Evolutionary conservation across 2,329 filamentous ascomycete genomes (phyloP), one percentile per base, ranked within the genome.

Genomic region (Cladosporium halotolerans): DNA sequence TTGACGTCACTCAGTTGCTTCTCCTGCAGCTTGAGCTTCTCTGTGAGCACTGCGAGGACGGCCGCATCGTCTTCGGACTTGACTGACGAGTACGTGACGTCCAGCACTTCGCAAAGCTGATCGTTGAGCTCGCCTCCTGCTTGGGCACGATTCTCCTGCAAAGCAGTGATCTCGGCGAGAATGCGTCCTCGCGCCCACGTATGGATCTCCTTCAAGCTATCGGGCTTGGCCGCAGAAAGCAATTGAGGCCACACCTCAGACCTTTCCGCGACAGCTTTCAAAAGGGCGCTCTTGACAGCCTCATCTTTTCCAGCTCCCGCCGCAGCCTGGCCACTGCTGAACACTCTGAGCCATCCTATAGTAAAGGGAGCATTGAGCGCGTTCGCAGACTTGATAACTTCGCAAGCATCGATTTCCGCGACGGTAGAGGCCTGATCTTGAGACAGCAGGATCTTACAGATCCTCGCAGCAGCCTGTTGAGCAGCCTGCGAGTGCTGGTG

Each of bases 201-300:
- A 45, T 67, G 64, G 32, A 69, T 58, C 42, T 56, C 56, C 32
- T 40, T 53, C 28, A 65, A 56, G 7, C 59, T 61, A 10, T 54
- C 55, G 23, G 55, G 54, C 34, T 71, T 70, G 18, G 71, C 64
- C 23, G 66, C 70, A 19, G 64, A 63, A 10, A 76, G 60, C 7
- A 77, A 64, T 54, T 75, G 71, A 2, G 72, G 63, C 66, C 73
- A 75, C 10, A 70, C 66, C n/a, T 69, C 65, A 41, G 67, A 69
- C 33, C 73, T 72, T 28, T 65, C 61, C 9, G 70, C 68, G n/a
- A 76, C 64, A 7, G 70, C 69, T 14, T 62, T 62, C 42, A 72
- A 66, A 46, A 76, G 64, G 7, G 70, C 69, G 10, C 40, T 44
- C 18, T 51, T 51, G 16, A 44, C 18, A 6, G 48, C 40, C 32